A percentile compares a stretch with the other conserved stretches of the same genome.
Evolutionary conservation across 1,139 yeast genomes (phyloP).

Genomic region (Blastobotrys malaysiensis): DNA sequence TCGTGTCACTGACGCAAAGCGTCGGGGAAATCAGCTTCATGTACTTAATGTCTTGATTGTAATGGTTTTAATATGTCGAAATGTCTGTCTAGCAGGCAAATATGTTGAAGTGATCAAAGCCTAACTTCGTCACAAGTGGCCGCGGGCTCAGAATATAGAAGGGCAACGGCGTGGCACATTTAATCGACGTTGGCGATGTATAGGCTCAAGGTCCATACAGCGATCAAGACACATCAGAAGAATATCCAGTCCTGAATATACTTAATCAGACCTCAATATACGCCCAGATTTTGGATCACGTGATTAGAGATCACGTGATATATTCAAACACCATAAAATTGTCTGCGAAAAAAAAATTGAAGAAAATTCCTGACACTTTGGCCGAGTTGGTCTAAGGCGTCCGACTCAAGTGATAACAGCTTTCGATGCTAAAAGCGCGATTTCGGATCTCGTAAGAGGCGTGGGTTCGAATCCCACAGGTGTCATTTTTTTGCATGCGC

Average conservation of each 20-base stretch:
- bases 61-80: too few species aligned
- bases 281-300: neutral
- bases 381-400: conserved; percentile 30
- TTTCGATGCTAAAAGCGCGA: neutral
- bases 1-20: too few species aligned
- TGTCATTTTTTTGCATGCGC: conserved; percentile 19
- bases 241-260: too few species aligned
- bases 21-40: too few species aligned
- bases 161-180: too few species aligned
- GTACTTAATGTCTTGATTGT: too few species aligned
- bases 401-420: conserved; percentile 25
- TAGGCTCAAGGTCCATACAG: too few species aligned
- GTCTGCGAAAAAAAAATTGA: neutral
- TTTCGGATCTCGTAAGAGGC: conserved; percentile 25
- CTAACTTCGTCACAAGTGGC: neutral
- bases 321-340: too few species aligned
- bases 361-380: conserved; percentile 20
- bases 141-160: neutral
- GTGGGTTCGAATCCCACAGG: conserved; percentile 30
- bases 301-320: neutral
- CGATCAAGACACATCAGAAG: too few species aligned
- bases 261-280: neutral
- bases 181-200: too few species aligned
- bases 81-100: neutral
- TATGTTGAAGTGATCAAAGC: neutral